Evolutionary conservation across 192 early-diverging fungal species (phyloP), one percentile per base, ranked within the genome.

Genomic region (Blastocladiella britannica): DNA sequence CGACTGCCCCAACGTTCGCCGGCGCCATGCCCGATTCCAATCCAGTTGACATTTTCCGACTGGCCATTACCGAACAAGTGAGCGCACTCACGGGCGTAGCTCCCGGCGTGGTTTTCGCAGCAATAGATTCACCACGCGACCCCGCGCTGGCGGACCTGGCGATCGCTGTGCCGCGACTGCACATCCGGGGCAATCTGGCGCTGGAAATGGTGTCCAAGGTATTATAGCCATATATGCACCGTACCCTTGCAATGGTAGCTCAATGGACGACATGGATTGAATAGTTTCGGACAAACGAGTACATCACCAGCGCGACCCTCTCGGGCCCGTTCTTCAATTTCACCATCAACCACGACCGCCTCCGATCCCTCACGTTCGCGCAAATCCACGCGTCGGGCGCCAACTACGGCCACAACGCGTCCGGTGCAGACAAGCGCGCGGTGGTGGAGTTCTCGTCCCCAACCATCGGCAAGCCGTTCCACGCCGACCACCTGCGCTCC

Each of bases 381-480:
- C 62, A 74, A 56, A 75, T 85, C 26, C 71, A 69, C 60, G 51
- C 67, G 4, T 63, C 63, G 6, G 72, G 73, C 30, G 69, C 76
- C 29, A 64, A 66, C 47, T 88, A 74, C 59, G 86, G 86, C 53
- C 60, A 59, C 65, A 85, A 83, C 62, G 73, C 72, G 55, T 62
- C 68, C 4, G 82, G 84, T 59, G 62, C 66, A 0, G 74, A 84
- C 56, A 91, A 89, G 72, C 81, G 75, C 54, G 82, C 78, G 28
- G 67, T 99, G 58, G 80, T 95, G 59, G 95, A 99, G 67, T 99
- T 82, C 70, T 82, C 79, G 64, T 87, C 83, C 62, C 95, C 95
- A 61, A 97, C 97, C 70, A 92, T 99, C 60, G 95, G 93, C 60
- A 99, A 97, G 72, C 88, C 85, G 37, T 92, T 96, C 79, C 95